Evolutionary conservation across 2,329 filamentous ascomycete genomes (phyloP).

Genomic region (Colletotrichum sp.): DNA sequence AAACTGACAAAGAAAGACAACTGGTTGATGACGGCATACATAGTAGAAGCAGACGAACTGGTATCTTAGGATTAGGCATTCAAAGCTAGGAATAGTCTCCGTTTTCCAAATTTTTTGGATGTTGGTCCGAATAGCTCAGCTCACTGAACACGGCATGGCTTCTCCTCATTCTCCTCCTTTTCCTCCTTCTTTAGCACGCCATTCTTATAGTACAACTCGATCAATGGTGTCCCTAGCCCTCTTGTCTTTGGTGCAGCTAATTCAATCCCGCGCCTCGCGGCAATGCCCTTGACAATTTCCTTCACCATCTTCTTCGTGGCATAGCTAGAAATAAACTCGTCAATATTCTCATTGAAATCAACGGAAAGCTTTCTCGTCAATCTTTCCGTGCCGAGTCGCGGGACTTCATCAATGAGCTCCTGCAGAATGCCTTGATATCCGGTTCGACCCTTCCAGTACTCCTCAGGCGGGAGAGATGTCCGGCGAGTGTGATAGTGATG

Average conservation of each 20-base stretch:
- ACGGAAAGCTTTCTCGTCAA: neutral
- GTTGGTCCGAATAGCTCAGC: no score
- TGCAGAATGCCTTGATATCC: neutral
- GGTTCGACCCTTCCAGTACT: neutral
- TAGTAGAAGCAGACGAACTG: no score
- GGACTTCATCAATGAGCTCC: neutral
- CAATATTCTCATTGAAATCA: neutral
- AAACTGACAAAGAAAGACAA: neutral
- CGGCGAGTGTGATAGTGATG: neutral
- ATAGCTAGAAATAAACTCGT: rapidly evolving
- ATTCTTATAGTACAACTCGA: neutral
- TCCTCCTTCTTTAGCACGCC: neutral
- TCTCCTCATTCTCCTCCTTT: no score
- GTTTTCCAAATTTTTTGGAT: neutral
- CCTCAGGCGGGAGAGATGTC: rapidly evolving
- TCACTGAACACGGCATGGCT: no score
- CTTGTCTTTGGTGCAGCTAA: neutral
- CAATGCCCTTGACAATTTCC: rapidly evolving
- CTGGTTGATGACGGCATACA: no score
- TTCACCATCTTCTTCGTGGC: neutral
- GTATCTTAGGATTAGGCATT: rapidly evolving
- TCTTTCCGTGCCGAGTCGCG: neutral
- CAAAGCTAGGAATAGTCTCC: neutral
- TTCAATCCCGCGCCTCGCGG: rapidly evolving
- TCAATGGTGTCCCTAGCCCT: neutral